Evolutionary conservation across 2,329 filamentous ascomycete species (phyloP), one percentile per base, ranked within the genome.

Genomic region (Arachnomyces sp.): DNA sequence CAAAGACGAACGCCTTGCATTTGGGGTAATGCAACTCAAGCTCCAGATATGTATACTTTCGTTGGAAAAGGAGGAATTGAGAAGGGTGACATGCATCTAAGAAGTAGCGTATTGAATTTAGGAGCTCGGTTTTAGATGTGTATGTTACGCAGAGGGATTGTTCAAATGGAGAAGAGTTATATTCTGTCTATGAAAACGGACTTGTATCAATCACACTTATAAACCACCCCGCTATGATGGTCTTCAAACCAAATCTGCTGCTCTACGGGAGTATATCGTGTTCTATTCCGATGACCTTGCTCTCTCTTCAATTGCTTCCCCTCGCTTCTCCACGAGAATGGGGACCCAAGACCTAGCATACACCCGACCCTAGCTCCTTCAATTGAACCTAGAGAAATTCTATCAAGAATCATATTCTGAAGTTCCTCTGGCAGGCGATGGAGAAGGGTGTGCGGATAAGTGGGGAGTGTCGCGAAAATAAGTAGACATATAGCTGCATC

Each of bases 181-280:
- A n/a, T n/a, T n/a, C n/a, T n/a, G n/a, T n/a, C n/a, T n/a, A n/a
- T n/a, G n/a, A n/a, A n/a, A n/a, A n/a, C n/a, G n/a, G n/a, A n/a
- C n/a, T n/a, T n/a, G n/a, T 25, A 25, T 9, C 5, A 25, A 25
- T 25, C 21, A 9, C 21, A 25, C 37, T 49, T 46, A 33, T 53
- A 53, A 36, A 44, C 48, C 39, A 53, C 30, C 21, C 48, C 50
- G 37, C 48, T 49, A 36, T 29, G 30, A 28, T 43, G 41, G 28
- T 40, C 40, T 38, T 40, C 51, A 32, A 54, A 53, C 37, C 30
- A 46, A 38, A 53, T 52, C 18, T 52, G 51, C 30, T 45, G 51
- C 44, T 54, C 51, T 29, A 48, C 40, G 31, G 44, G 44, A 43
- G 41, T 44, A 30, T 34, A 36, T 28, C 37, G 25, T 18, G 38